These are phyloP conservation scores for Malassezia dermatis DNA, from an alignment of 1,284 basidiomycete genomes.

Conservation along the genomic window DNA sequence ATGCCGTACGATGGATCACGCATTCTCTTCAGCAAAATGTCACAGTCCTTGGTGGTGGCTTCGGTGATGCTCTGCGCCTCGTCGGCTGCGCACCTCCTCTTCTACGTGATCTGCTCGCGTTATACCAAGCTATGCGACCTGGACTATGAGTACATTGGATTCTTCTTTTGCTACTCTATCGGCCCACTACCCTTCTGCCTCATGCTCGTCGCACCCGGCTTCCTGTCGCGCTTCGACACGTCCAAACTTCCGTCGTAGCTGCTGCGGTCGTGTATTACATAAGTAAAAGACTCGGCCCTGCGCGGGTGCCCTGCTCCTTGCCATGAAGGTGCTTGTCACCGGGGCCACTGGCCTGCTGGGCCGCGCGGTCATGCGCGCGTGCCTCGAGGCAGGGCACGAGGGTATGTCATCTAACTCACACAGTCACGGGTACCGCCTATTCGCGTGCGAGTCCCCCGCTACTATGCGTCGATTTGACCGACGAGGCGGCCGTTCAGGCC, in stretches of 20 bases:
- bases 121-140: conserved; percentile 2
- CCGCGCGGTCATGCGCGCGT: conserved; percentile 47
- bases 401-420: background rate
- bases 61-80: background rate
- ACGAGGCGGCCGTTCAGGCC: conserved; percentile 46
- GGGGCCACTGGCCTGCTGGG: conserved; percentile 53
- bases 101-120: background rate
- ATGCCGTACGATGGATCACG: background rate
- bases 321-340: conserved; percentile 48
- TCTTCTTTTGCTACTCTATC: background rate
- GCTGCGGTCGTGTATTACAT: background rate
- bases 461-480: conserved; percentile 50
- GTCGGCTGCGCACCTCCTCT: background rate
- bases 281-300: background rate
- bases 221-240: background rate
- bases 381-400: conserved; percentile 18
- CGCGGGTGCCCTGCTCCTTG: background rate
- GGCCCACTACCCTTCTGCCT: background rate
- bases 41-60: background rate
- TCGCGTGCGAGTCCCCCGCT: conserved; percentile 45
- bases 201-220: background rate
- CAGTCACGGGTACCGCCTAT: conserved; percentile 45
- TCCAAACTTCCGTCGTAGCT: background rate
- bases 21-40: background rate
- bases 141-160: conserved; percentile 2